Evolutionary conservation across 108 stramenopile genomes (phyloP), one percentile per base, ranked within the genome.

Genomic region (Seminavis robusta): DNA sequence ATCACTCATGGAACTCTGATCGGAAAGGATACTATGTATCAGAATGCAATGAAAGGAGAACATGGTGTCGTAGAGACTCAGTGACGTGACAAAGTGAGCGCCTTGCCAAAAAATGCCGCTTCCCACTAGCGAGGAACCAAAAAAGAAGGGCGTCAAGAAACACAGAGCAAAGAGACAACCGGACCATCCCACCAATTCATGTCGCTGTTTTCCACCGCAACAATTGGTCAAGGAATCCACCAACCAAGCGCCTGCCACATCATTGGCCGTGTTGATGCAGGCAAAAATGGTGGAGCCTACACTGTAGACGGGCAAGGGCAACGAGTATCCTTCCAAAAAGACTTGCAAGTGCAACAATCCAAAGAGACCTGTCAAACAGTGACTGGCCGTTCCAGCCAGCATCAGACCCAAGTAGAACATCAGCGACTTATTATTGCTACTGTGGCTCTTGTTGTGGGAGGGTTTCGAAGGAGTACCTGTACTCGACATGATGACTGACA

Each of bases 91-190:
- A 51, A 71, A 71, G 56, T 71, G 70, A 19, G 28, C 19, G 1
- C 49, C 51, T 29, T 59, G 44, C 57, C 57, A 59, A 25, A 47
- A 47, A 15, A 26, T 15, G 43, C 13, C 13, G 47, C 41, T 10
- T 27, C 10, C 9, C 20, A 26, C 38, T 33, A n/a, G 33, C 11
- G 20, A n/a, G 21, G 20, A 15, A 43, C 63, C 47, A 32, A 63
- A 63, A 20, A 71, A 71, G 25, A 71, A 71, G 1, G 70, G 63
- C 23, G 57, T 46, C 31, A 71, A n/a, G 23, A 71, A 59, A 20
- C 57, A 51, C 1, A 71, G 29, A 7, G 63, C 46, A 19, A 71
- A 43, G 26, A 65, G 2, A 24, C 70, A 71, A 15, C 70, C 70
- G 9, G 57, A 19, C 11, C 33, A 10, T 1, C 70, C 70, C 13